Conservation (phyloP, 495 filamentous ascomycete species). For the Oleoguttula mirabilis region DNA sequence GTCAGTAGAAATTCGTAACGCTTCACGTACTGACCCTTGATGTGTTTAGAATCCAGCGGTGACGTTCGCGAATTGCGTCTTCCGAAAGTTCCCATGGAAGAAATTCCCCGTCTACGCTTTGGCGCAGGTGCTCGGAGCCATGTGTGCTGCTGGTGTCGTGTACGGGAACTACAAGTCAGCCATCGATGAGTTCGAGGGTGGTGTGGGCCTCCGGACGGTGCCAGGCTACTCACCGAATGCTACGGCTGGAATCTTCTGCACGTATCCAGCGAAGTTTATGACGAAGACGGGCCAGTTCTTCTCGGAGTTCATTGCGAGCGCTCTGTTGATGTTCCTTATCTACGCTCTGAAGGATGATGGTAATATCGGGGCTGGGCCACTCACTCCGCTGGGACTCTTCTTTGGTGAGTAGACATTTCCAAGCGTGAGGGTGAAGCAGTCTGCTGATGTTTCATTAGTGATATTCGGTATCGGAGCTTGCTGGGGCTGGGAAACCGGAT, state of each 20-base stretch:
- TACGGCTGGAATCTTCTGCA: constrained; percentile 54
- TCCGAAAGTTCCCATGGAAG: constrained; percentile 50
- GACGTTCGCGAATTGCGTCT: constrained; percentile 46
- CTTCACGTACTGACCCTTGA: too few species aligned
- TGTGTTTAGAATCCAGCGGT: too few species aligned
- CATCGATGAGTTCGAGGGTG: constrained; percentile 22
- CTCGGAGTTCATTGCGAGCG: constrained; percentile 49
- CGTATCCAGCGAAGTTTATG: constrained; percentile 51
- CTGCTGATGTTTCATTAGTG: constrained; percentile 19
- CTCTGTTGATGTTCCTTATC: constrained; percentile 54
- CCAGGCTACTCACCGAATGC: constrained; percentile 43
- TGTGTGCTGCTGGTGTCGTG: constrained; percentile 25
- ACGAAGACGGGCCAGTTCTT: constrained; percentile 46
- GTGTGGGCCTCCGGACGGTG: constrained; percentile 42
- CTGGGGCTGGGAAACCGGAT: constrained; percentile 52
- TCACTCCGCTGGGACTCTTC: constrained; percentile 43
- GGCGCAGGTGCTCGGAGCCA: constrained; percentile 29
- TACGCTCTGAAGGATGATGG: constrained; percentile 51
- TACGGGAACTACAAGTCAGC: constrained; percentile 28
- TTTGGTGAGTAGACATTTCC: too few species aligned
- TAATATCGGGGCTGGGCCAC: constrained; percentile 23
- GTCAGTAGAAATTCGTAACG: too few species aligned
- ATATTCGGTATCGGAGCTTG: constrained; percentile 58
- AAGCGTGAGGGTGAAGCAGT: neutral
- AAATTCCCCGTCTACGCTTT: constrained; percentile 27